Base-by-base conservation (phyloP, 2,329 filamentous ascomycete species). In the Lecanoromycetidae sp. region DNA sequence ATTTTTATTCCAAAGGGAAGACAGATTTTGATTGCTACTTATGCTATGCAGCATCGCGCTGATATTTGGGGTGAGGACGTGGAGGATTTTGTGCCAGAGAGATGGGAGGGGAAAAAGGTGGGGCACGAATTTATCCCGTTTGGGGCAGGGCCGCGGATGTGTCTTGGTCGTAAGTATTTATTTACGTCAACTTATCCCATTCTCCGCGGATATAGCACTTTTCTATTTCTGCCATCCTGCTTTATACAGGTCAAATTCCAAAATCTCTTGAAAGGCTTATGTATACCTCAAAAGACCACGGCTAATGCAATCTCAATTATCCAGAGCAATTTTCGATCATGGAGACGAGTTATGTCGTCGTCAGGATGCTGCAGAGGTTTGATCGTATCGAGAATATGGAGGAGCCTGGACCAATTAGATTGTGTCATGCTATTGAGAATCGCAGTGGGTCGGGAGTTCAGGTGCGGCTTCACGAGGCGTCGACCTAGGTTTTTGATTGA, bases 11-110 rank as follows among this genome's bases (percentile, higher is more conserved):
- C 61, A 8, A 63, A 64, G 50, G 68, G 70, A 4, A 71, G 70
- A 1, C 68, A 66, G 0, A 68, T 78, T 0, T 70, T 72, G 2
- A 76, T 73, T 55, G 72, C 67, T 35, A 71, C 73, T 0, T 64
- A 70, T 1, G 64, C 69, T 0, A 56, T 79, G 25, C 75, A 78
- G 45, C 66, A 69, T 5, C 74, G 72, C 48, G 44, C 53, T 3
- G 64, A 67, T 0, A 63, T 77, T 9, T 76, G 74, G 46, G 75
- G 75, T 0, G 25, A 55, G 0, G 65, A 72, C 22, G 63, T 71
- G 0, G 63, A 67, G 0, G 49, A 52, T 0, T 77, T 70, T 53
- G 56, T 60, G 1, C 72, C 74, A 0, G 59, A 65, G 45, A 53
- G 65, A 25, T 67, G 65, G 65, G 56, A 49, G n/a, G 46, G 46